Base-by-base conservation (phyloP, 2,329 filamentous ascomycete species). In the Orbilia ellipsospora region DNA sequence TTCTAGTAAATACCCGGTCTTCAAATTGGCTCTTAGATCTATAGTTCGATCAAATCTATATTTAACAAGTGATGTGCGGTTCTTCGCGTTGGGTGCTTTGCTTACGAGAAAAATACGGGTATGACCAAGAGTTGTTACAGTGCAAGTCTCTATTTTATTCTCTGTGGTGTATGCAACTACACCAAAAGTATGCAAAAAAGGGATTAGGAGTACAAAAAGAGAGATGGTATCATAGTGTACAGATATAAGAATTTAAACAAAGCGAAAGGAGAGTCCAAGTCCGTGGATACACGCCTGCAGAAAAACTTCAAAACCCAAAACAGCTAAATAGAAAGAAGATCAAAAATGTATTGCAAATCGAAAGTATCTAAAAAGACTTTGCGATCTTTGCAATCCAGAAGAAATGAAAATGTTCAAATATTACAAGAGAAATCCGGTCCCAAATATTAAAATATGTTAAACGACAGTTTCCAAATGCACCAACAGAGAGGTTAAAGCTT, bases 141-240 rank as follows among this genome's bases (percentile, higher is more conserved):
- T 6, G 10, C 10, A 7, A 10, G 8, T 7, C 10, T 36, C 31
- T 36, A 36, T 36, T 36, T 7, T 36, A 36, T 36, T 36, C 31
- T 36, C 10, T 7, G 31, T 10, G 31, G 8, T 36, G 31, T 36
- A 36, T 10, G 31, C 23, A 36, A 2, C 31, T 36, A 36, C 31
- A 36, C 31, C 31, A 36, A 36, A 7, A 7, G 5, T 36, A 36
- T 36, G 31, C 10, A 36, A 36, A 36, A 36, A 36, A 36, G 31
- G 6, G 8, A 36, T 36, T 36, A n/a, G 13, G 7, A 48, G 13
- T 48, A 48, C 44, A 48, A n/a, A 48, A 48, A 6, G 56, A 57
- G 48, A 57, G 48, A 56, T 70, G 66, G 66, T 70, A 70, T 70
- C 66, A 62, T 69, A 31, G 57, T 70, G 54, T 51, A 70, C 66